A percentile compares a stretch with the other conserved stretches of the same genome.
Conservation (phyloP, 176 grass and related monocot species). For the sorghum (Sorghum bicolor) region Sorghum_bicolor_NCBIv3 NC_012875.2:49285501-49286000, state of each 20-base stretch:
- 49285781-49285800: too few species aligned
- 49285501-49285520: background rate
- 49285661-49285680: conserved; percentile 65
- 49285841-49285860: too few species aligned
- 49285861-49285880: too few species aligned
- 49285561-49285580: background rate
- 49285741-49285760: background rate
- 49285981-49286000: background rate
- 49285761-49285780: too few species aligned
- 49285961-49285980: background rate
- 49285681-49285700: conserved; percentile 64
- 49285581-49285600: background rate
- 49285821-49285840: too few species aligned
- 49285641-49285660: conserved; percentile 80
- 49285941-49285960: background rate
- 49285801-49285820: too few species aligned
- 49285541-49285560: background rate
- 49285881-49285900: too few species aligned
- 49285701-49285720: conserved; percentile 39
- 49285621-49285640: conserved; percentile 85
- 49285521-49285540: background rate
- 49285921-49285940: too few species aligned
- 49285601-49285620: conserved; percentile 37
- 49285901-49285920: too few species aligned
- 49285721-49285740: conserved; percentile 38